Evolutionary conservation across 768 basidiomycete species (phyloP).

Genomic region (Tulasnella calospora): DNA sequence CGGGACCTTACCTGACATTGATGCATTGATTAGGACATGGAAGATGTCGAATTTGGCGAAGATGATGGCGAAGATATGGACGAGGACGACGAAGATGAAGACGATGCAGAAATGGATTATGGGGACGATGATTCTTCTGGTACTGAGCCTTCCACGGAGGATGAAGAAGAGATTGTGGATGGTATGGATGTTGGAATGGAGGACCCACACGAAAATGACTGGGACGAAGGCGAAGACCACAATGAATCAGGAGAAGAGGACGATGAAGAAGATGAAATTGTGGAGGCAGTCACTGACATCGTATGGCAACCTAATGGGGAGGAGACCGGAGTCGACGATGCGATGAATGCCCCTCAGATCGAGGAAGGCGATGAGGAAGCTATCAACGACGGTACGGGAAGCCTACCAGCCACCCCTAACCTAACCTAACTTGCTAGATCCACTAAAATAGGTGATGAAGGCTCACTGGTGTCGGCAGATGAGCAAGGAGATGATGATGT

Average conservation of each 20-base stretch:
- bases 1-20: background rate
- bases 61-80: constrained; percentile 70
- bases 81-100: constrained; percentile 48
- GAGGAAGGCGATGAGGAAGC: constrained; percentile 42
- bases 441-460: constrained; percentile 33
- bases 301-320: constrained; percentile 52
- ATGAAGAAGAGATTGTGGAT: constrained; percentile 71
- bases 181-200: constrained; percentile 75
- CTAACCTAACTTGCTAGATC: constrained; percentile 24
- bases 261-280: constrained; percentile 72
- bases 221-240: constrained; percentile 41
- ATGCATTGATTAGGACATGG: constrained; percentile 63
- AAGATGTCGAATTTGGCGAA: constrained; percentile 59
- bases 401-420: constrained; percentile 17
- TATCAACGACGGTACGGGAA: constrained; percentile 47
- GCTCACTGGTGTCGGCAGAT: constrained; percentile 35
- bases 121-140: constrained; percentile 56
- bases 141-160: constrained; percentile 43
- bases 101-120: constrained; percentile 40
- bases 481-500: constrained; percentile 16
- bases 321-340: constrained; percentile 35
- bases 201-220: constrained; percentile 56
- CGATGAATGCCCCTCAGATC: constrained; percentile 32
- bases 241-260: constrained; percentile 44
- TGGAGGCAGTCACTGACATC: constrained; percentile 54